These are phyloP conservation scores for Ceratopteris richardii DNA, from an alignment of 75 land plant genomes.

Conservation along the genomic window DNA sequence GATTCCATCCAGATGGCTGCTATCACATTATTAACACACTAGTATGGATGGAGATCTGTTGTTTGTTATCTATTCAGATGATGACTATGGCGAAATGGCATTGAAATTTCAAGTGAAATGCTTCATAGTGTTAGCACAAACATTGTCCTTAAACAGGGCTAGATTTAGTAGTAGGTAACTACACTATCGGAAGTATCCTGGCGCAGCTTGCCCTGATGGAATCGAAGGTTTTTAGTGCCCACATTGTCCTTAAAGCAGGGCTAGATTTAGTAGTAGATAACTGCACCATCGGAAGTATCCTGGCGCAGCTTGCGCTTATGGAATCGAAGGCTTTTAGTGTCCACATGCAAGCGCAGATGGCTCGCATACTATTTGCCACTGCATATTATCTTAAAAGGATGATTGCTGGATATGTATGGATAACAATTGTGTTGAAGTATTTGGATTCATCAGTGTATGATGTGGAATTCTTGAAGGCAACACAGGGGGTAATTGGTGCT, in stretches of 20 bases:
- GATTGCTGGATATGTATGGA: constrained; percentile 59
- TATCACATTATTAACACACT: constrained; percentile 12
- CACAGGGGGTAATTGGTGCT: constrained; percentile 55
- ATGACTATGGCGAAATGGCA: constrained; percentile 35
- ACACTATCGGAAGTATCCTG: constrained; percentile 32
- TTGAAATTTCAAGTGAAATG: constrained; percentile 34
- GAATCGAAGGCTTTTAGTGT: constrained; percentile 68
- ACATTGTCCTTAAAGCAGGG: constrained; percentile 43
- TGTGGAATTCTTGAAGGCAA: constrained; percentile 18
- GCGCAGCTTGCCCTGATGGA: constrained; percentile 50
- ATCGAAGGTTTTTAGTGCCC: constrained; percentile 65
- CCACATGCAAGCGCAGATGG: constrained; percentile 43
- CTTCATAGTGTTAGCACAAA: constrained; percentile 39
- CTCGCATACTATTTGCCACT: constrained; percentile 24
- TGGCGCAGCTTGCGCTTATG: constrained; percentile 48
- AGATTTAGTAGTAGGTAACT: constrained; percentile 15
- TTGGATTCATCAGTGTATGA: constrained; percentile 27
- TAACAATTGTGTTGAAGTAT: constrained; percentile 33
- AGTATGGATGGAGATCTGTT: constrained; percentile 43
- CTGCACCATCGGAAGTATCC: constrained; percentile 23
- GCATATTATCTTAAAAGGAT: constrained; percentile 44
- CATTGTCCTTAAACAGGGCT: constrained; percentile 42
- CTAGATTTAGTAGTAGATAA: constrained; percentile 23
- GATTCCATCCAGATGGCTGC: constrained; percentile 38
- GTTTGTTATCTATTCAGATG: constrained; percentile 25